Evolutionary conservation across 225 moss, liverwort and hornwort genomes (phyloP), one percentile per base, ranked within the genome.

Genomic region (Physcomitrellopsis africana): DNA sequence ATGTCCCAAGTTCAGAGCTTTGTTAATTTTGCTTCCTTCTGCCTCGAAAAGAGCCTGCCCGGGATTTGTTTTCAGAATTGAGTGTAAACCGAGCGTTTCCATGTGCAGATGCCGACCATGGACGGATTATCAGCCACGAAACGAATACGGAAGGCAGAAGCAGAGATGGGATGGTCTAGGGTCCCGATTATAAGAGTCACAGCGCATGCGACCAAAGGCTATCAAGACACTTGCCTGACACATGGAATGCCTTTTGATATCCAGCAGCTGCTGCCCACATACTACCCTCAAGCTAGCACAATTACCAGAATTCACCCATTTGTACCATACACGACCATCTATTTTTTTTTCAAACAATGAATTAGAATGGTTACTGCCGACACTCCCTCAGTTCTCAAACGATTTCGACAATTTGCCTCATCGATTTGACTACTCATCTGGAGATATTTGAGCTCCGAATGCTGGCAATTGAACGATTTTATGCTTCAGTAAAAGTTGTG

Each of bases 31-130:
- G 3, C n/a, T 15, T 18, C 20, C 19, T n/a, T 37, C 32, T 37
- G 32, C 49, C 49, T 49, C 49, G 15, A 49, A 11, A 11, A 49
- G 11, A 11, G 49, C 11, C 15, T 58, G 60, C 29, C 10, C 8
- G 29, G 13, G 5, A 20, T 55, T 10, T 55, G 1, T 22, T 20
- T 55, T 22, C 8, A n/a, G 9, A 18, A 18, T 55, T 2, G 16
- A 8, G 12, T 22, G 17, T 20, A 3, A 7, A 55, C 20, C 18
- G 14, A 15, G 60, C 13, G 24, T 60, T 60, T 16, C 11, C 13
- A 23, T 63, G 18, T 59, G n/a, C 82, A 90, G 90, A 90, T 90
- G 90, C 87, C 90, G 62, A 79, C 49, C 23, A 83, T 90, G 87
- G 90, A 90, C 42, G 90, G 87, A 44, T 78, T 90, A 71, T 74